A percentile compares a stretch with the other conserved stretches of the same genome.
phyloP scores from a whole-genome alignment of 108 stramenopile genomes.

The Schizochytrium sp. region DNA sequence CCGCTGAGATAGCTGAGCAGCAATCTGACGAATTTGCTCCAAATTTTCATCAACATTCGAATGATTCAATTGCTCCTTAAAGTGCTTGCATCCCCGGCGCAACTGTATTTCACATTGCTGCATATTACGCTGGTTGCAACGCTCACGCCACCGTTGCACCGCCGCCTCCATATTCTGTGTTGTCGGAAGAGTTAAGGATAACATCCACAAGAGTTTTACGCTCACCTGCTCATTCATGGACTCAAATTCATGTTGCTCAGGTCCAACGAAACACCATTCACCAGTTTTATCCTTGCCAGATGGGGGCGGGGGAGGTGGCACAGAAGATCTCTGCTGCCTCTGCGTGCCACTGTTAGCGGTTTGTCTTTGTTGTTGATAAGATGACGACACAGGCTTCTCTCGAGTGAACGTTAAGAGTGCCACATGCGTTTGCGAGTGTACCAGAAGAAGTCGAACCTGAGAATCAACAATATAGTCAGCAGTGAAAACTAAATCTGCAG shows the following conservation, averaged over 20 bases:
- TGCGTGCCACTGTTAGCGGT: too few species aligned
- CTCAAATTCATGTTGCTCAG: conserved; percentile 27
- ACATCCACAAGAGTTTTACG: neutral
- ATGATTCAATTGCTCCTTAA: neutral
- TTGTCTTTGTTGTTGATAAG: too few species aligned
- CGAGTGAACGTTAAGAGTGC: neutral
- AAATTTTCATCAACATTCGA: too few species aligned
- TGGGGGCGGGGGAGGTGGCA: neutral
- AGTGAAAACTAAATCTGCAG: neutral
- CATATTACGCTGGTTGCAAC: neutral
- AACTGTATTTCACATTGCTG: neutral
- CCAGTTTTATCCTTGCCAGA: neutral
- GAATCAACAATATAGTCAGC: neutral
- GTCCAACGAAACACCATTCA: neutral
- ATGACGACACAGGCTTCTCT: too few species aligned
- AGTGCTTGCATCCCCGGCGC: neutral
- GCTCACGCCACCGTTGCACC: neutral
- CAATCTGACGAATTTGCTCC: neutral
- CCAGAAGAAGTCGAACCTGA: neutral
- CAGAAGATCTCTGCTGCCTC: too few species aligned
- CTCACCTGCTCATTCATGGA: neutral
- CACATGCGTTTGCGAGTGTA: conserved; percentile 53
- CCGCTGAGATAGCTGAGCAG: neutral
- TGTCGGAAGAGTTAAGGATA: neutral
- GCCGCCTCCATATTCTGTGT: neutral